Percentiles rank a stretch among this genome's conserved stretches.
phyloP scores from a whole-genome alignment of 2,329 filamentous ascomycete genomes.

The Xylogone sp. region DNA sequence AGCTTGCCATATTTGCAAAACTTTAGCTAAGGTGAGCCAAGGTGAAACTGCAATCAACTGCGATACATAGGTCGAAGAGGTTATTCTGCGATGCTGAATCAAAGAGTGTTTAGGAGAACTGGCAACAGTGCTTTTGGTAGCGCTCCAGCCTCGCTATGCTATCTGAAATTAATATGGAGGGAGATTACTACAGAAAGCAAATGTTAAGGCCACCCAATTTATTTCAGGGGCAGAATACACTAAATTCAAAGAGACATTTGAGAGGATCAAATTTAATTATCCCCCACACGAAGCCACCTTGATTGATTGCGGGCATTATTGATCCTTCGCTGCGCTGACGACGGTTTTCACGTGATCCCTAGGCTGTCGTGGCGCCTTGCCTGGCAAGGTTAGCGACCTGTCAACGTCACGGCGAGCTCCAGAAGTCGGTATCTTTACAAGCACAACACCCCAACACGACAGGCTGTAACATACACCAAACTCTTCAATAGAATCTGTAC shows the following conservation, averaged over 20 bases:
- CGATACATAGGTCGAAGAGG: neutral
- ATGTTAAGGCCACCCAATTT: neutral
- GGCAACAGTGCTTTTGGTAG: neutral
- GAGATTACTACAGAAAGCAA: neutral
- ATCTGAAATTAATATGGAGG: neutral
- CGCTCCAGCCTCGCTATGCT: neutral
- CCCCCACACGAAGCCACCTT: too few relatives aligned
- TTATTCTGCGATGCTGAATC: neutral
- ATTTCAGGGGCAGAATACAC: too few relatives aligned
- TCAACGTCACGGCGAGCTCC: neutral
- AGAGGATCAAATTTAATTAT: too few relatives aligned
- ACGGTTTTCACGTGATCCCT: neutral
- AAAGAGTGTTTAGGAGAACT: neutral
- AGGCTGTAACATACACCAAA: neutral
- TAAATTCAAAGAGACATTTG: too few relatives aligned
- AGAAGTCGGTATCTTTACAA: neutral
- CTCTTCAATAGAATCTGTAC: neutral
- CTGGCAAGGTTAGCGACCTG: neutral
- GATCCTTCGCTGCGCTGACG: neutral
- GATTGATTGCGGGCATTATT: too few relatives aligned
- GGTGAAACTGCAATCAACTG: neutral
- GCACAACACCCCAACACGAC: neutral
- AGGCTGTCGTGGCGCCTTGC: neutral
- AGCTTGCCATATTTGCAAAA: conserved; percentile 39
- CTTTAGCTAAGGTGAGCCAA: neutral